Conservation (phyloP, 495 filamentous ascomycete genomes). For the Immersiella caudata region DNA sequence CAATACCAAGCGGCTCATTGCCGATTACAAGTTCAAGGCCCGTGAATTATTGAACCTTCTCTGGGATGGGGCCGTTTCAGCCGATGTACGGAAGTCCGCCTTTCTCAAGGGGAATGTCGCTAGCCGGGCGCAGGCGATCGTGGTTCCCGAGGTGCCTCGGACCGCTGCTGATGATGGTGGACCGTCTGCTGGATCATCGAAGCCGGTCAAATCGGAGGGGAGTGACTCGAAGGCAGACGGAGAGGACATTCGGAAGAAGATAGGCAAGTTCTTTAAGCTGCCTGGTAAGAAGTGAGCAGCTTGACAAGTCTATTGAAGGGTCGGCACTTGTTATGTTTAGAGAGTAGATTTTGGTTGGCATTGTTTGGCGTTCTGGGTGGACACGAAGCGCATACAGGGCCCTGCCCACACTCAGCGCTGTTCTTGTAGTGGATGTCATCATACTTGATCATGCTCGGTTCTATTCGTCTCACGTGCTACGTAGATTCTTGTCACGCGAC, state of each 20-base stretch:
- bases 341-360: constrained; percentile 16
- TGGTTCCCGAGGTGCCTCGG: constrained; percentile 46
- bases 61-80: constrained; percentile 65
- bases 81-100: constrained; percentile 50
- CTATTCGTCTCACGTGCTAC: background rate
- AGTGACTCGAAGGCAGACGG: constrained; percentile 45
- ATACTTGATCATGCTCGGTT: background rate
- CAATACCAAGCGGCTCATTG: constrained; percentile 61
- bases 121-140: constrained; percentile 66
- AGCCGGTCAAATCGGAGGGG: constrained; percentile 49
- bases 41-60: constrained; percentile 74
- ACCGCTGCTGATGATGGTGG: constrained; percentile 47
- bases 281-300: constrained; percentile 54
- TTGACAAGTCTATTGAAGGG: background rate
- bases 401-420: background rate
- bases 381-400: background rate
- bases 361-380: constrained; percentile 21
- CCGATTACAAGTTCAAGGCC: constrained; percentile 67
- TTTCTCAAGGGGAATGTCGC: constrained; percentile 69
- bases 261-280: constrained; percentile 74
- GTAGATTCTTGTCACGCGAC: background rate
- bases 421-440: background rate
- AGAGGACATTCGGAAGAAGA: constrained; percentile 49
- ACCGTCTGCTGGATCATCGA: constrained; percentile 30
- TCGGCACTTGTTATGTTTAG: background rate